Evolutionary conservation across 202 grass and related monocot genomes (phyloP).

Genomic region (Panicum hallii): DNA sequence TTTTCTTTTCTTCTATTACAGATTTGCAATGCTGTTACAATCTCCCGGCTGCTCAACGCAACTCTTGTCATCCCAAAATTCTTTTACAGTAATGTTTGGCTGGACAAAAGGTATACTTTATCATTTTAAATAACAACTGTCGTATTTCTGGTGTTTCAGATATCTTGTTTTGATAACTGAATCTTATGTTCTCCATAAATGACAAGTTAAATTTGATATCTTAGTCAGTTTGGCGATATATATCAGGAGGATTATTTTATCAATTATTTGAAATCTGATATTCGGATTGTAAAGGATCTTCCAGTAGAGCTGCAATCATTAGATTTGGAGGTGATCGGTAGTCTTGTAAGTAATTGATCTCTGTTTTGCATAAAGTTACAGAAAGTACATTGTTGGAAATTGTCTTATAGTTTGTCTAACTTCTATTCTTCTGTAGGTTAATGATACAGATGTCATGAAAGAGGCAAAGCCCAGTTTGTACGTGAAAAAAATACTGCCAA

Average conservation of each 20-base stretch:
- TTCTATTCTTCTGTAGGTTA: constrained; percentile 68
- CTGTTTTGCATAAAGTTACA: constrained; percentile 7
- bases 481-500: constrained; percentile 84
- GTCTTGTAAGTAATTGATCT: constrained; percentile 74
- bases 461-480: constrained; percentile 96
- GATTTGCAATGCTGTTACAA: constrained; percentile 96
- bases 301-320: constrained; percentile 79
- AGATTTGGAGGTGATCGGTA: constrained; percentile 85
- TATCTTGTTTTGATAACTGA: constrained; percentile 30
- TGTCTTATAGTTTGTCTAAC: constrained; percentile 35
- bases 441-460: constrained; percentile 95
- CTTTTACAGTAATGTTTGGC: constrained; percentile 91
- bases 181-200: constrained; percentile 46
- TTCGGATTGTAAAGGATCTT: constrained; percentile 89
- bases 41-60: constrained; percentile 82
- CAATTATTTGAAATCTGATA: constrained; percentile 92
- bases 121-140: constrained; percentile 25
- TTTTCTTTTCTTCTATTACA: constrained; percentile 47
- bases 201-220: constrained; percentile 65
- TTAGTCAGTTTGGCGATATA: constrained; percentile 99
- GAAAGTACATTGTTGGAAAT: constrained; percentile 15
- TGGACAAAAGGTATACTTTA: constrained; percentile 78
- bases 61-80: constrained; percentile 94
- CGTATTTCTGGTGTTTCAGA: constrained; percentile 19
- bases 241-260: constrained; percentile 99